Conservation (phyloP, 2,329 filamentous ascomycete species). For the Colletotrichum spinosum region DNA sequence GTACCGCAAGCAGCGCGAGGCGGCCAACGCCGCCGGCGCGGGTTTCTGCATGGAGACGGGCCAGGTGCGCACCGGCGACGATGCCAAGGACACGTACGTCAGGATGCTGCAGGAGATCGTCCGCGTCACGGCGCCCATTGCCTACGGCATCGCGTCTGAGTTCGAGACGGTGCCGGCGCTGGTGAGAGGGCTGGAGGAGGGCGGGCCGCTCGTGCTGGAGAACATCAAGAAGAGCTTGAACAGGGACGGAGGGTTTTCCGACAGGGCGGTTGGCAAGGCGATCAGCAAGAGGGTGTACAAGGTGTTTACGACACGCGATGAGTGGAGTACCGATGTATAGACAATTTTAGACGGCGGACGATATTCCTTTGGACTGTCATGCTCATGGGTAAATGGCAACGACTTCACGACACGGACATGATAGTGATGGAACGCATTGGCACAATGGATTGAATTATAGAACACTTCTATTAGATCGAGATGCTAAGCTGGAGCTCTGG, state of each 20-base stretch:
- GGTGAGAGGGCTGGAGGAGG: constrained; percentile 66
- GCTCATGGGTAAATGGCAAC: too few species aligned
- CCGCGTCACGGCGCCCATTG: constrained; percentile 78
- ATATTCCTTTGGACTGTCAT: too few species aligned
- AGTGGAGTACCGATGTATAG: constrained; percentile 65
- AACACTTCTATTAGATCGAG: too few species aligned
- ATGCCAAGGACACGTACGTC: constrained; percentile 74
- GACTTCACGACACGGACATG: too few species aligned
- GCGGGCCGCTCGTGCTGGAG: constrained; percentile 72
- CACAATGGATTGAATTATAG: too few species aligned
- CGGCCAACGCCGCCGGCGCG: constrained; percentile 61
- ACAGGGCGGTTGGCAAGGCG: constrained; percentile 66
- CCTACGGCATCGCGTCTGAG: constrained; percentile 73
- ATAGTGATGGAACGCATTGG: too few species aligned
- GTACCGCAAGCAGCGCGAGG: constrained; percentile 70
- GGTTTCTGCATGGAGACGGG: constrained; percentile 84
- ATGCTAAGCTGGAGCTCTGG: too few species aligned
- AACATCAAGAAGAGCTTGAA: constrained; percentile 69
- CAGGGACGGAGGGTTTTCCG: constrained; percentile 66
- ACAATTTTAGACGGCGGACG: too few species aligned
- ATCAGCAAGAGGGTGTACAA: constrained; percentile 70
- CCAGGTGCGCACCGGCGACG: constrained; percentile 78
- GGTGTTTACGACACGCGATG: constrained; percentile 69
- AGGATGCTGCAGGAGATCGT: constrained; percentile 82
- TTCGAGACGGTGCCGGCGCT: constrained; percentile 70